Evolutionary conservation across 257 asterid genomes (phyloP).

Genomic region (Nicotiana attenuata): DNA sequence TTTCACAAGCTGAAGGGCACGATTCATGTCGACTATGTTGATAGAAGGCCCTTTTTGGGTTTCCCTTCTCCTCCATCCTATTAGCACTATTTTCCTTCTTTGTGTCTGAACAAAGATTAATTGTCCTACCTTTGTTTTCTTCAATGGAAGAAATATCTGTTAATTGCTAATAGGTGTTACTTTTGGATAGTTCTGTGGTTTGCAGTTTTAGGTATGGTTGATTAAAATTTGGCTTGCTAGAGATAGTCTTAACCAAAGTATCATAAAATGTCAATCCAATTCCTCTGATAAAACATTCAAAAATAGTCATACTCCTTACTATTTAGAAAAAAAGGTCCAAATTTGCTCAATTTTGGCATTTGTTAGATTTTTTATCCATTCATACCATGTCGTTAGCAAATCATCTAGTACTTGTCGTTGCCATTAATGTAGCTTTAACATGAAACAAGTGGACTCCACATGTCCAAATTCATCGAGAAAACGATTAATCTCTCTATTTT

Average conservation of each 20-base stretch:
- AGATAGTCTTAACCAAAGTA: background rate
- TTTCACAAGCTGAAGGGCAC: background rate
- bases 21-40: background rate
- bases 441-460: background rate
- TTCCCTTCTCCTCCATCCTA: background rate
- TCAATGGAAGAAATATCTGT: background rate
- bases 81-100: background rate
- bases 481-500: too few species aligned
- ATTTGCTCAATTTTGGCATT: background rate
- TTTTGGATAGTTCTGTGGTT: background rate
- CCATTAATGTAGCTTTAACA: background rate
- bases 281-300: background rate
- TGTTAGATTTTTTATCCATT: background rate
- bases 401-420: background rate
- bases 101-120: background rate
- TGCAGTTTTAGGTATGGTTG: background rate
- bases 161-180: background rate
- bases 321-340: background rate
- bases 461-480: background rate
- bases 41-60: background rate
- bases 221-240: background rate
- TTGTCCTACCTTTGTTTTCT: background rate
- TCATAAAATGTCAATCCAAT: background rate
- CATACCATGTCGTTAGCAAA: background rate
- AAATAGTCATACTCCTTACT: background rate